Conservation (phyloP, 495 filamentous ascomycete species). For the Neurospora sp. region DNA sequence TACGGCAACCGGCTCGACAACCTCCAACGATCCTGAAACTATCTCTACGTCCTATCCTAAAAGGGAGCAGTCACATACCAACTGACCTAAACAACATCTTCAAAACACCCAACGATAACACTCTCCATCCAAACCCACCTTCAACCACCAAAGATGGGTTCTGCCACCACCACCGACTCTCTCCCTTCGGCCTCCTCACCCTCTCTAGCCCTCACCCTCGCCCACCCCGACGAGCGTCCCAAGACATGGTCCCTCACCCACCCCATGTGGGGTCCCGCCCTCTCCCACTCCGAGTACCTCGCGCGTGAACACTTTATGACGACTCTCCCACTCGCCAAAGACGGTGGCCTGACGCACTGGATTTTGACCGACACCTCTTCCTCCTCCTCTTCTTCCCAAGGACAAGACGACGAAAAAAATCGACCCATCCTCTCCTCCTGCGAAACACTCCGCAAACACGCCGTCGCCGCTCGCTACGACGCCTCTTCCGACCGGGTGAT, state of each 20-base stretch:
- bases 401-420: constrained; percentile 11
- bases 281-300: constrained; percentile 62
- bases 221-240: constrained; percentile 54
- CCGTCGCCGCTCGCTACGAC: constrained; percentile 27
- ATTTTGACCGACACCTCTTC: constrained; percentile 46
- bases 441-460: constrained; percentile 72
- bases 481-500: constrained; percentile 14
- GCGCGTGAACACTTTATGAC: constrained; percentile 62
- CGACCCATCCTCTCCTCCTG: constrained; percentile 67
- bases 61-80: neutral
- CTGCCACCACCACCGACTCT: neutral
- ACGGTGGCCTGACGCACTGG: constrained; percentile 79
- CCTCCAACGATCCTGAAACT: neutral
- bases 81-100: neutral
- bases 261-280: constrained; percentile 56
- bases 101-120: neutral
- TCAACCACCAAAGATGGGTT: constrained; percentile 19
- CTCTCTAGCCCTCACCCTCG: constrained; percentile 54
- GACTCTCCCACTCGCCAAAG: constrained; percentile 52
- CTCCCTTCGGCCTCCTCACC: constrained; percentile 52
- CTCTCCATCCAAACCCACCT: neutral
- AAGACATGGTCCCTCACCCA: constrained; percentile 59
- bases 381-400: constrained; percentile 12
- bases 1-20: neutral
- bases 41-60: no score